These are phyloP conservation scores for Isoetes taiwanensis DNA, from an alignment of 75 land plant genomes.

Conservation along the genomic window DNA sequence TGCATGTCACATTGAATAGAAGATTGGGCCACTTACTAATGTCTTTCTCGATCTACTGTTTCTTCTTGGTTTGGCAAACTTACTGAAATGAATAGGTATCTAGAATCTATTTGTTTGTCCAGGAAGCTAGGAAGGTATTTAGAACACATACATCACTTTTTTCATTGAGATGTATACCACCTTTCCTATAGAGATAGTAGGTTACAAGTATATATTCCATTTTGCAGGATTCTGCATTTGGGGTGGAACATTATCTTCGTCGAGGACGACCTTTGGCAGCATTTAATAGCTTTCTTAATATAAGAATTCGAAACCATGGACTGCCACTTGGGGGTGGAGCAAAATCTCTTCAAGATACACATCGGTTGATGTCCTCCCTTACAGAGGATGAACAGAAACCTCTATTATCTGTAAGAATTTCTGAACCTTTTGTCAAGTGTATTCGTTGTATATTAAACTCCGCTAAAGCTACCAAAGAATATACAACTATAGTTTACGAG, in stretches of 20 bases:
- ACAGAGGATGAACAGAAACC: slow-evolving; percentile 44
- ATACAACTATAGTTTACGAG: too few relatives aligned
- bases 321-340: too few relatives aligned
- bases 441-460: too few relatives aligned
- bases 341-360: slow-evolving; percentile 24
- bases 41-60: too few relatives aligned
- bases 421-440: slow-evolving; percentile 5
- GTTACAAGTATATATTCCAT: too few relatives aligned
- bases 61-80: too few relatives aligned
- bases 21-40: too few relatives aligned
- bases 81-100: background rate
- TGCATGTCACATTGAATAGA: too few relatives aligned
- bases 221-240: slow-evolving; percentile 51
- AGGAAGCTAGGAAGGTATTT: background rate
- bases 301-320: too few relatives aligned
- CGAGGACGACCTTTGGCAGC: slow-evolving; percentile 88
- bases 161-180: background rate
- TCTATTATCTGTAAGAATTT: slow-evolving; percentile 47
- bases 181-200: background rate
- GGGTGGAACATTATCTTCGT: slow-evolving; percentile 79
- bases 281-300: slow-evolving; percentile 49
- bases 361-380: slow-evolving; percentile 33
- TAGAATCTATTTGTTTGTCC: background rate
- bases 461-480: too few relatives aligned
- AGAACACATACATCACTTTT: background rate